Evolutionary conservation across 2,329 filamentous ascomycete species (phyloP), one percentile per base, ranked within the genome.

Genomic region (Epichloe coenophiala): DNA sequence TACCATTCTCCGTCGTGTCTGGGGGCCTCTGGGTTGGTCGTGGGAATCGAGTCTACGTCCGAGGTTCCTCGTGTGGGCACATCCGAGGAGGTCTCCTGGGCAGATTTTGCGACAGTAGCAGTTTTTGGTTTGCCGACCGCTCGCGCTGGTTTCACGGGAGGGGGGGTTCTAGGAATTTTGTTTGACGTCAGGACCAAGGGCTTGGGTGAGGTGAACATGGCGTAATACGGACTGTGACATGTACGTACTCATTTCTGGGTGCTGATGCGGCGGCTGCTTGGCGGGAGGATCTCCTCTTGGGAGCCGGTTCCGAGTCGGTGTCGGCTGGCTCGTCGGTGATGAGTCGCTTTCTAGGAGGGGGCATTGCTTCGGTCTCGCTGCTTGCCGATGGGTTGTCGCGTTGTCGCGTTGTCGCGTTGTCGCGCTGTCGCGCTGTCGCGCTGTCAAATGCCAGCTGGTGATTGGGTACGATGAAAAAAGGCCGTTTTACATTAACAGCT

Each of bases 1-100:
- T 85, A 89, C 66, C 68, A 70, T 47, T 68, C 62, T 2, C 68
- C 70, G 0, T 70, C 65, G 11, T 71, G 69, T 1, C 57, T 63
- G 5, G 64, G 64, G 0, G 65, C 66, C 12, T 71, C 64, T 0
- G 67, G 63, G 50, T 72, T 72, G 1, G 57, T 56, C 2, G 59
- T 59, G 0, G 70, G 68, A 5, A 71, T 63, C 0, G 60, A 56
- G 40, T 65, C 64, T 1, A 61, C 54, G 33, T 67, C 62, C 0
- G 57, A 54, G 15, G 66, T 61, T 33, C 63, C 64, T 59, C 66
- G 64, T 2, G 38, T 52, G 33, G 51, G 27, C 15, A 27, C 40
- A 35, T 21, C 21, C 0, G 50, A 8, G 6, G 43, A n/a, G 2
- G 37, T 23, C 36, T 23, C 8, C n/a, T 37, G 47, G 21, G 19